Evolutionary conservation across 169 alveolate species (phyloP), one percentile per base, ranked within the genome.

Genomic region (Besnoitia besnoiti): DNA sequence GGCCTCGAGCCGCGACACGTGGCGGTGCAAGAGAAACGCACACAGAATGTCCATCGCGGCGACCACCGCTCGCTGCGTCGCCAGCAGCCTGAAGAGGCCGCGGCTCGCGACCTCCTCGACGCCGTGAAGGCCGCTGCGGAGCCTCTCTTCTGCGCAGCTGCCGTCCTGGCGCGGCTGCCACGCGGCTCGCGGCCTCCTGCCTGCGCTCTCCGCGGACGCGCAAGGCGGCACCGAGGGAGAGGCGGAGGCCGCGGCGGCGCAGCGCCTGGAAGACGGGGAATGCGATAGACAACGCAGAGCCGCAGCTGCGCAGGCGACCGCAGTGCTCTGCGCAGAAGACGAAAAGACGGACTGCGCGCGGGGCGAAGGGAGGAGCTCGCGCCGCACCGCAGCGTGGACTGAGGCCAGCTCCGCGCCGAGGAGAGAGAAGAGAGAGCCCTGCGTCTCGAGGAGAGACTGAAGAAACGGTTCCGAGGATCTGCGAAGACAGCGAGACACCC

Each of bases 61-160:
- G 3, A 30, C 30, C 82, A 73, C n/a, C 8, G 82, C 82, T 35
- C 82, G 82, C 82, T 73, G 46, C 12, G 82, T 73, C n/a, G 82
- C 82, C 44, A 39, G n/a, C 1, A 55, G 30, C 67, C 67, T 55
- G 67, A 19, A 55, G n/a, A 55, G 3, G 67, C 27, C 67, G 30
- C n/a, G 67, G 67, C 3, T 8, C 4, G 12, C 67, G 12, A 1
- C 27, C 67, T n/a, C 67, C 33, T 16, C 67, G 12, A 21, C 27
- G 67, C 24, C 27, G 30, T 55, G 67, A 55, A 55, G 5, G 1
- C 24, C 3, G 33, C 33, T n/a, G 27, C 59, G 59, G 59, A 16
- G 7, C 24, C 16, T 55, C n/a, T n/a, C 24, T 16, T 55, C 3
- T 55, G 5, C 67, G 12, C 3, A 21, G 12, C 67, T 19, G 12